phyloP scores from a whole-genome alignment of 352 stramenopile genomes.

The Pythium aphanidermatum region DNA sequence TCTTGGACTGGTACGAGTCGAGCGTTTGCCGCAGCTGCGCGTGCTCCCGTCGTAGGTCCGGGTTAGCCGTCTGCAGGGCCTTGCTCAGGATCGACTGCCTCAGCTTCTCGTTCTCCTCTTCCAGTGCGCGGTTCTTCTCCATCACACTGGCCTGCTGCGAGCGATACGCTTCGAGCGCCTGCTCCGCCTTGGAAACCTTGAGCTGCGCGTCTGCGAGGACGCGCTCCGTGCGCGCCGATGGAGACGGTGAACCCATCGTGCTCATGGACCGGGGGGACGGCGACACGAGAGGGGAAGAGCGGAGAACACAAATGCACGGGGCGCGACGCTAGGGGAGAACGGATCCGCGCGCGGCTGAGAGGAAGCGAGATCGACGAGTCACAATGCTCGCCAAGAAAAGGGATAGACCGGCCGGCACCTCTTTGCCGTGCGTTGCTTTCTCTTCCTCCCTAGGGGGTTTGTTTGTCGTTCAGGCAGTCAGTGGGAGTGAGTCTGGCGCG shows the following conservation, averaged over 20 bases:
- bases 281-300: neutral
- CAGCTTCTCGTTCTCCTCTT: slow-evolving; percentile 81
- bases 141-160: slow-evolving; percentile 39
- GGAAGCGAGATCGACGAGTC: neutral
- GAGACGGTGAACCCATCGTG: slow-evolving; percentile 22
- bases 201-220: slow-evolving; percentile 61
- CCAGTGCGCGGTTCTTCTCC: slow-evolving; percentile 65
- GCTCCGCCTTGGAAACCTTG: slow-evolving; percentile 71
- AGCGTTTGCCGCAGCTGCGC: slow-evolving; percentile 80
- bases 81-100: slow-evolving; percentile 70
- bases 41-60: slow-evolving; percentile 74
- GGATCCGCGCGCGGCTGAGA: neutral
- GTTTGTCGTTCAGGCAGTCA: slow-evolving; percentile 16
- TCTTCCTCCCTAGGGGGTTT: slow-evolving; percentile 17
- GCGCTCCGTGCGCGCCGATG: slow-evolving; percentile 19
- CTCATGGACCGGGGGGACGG: slow-evolving; percentile 15
- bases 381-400: neutral
- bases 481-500: slow-evolving; percentile 12
- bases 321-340: too few species aligned
- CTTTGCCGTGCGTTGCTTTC: slow-evolving; percentile 13
- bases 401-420: slow-evolving; percentile 1
- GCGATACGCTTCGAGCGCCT: slow-evolving; percentile 49
- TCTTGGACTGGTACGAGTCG: slow-evolving; percentile 85
- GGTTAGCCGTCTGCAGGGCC: slow-evolving; percentile 68
- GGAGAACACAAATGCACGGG: too few species aligned